phyloP scores from a whole-genome alignment of 2,329 filamentous ascomycete genomes.

The Thelonectria blattea region DNA sequence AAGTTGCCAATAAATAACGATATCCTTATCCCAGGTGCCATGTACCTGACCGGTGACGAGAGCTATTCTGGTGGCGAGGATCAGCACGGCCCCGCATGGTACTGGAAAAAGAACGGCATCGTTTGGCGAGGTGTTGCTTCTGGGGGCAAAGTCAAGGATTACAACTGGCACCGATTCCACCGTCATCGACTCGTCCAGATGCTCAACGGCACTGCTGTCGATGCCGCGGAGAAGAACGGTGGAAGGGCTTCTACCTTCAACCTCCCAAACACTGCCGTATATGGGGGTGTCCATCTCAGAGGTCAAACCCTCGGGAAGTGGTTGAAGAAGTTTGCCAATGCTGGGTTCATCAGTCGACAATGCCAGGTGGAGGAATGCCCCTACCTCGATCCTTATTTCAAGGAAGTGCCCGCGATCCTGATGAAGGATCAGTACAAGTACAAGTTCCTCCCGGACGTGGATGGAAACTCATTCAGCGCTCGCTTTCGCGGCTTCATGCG shows the following conservation, averaged over 20 bases:
- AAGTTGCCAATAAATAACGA: slow-evolving; percentile 69
- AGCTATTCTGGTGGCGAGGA: slow-evolving; percentile 63
- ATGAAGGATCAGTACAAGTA: slow-evolving; percentile 58
- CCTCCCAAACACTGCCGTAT: slow-evolving; percentile 50
- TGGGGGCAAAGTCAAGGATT: slow-evolving; percentile 57
- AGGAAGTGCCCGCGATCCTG: slow-evolving; percentile 40
- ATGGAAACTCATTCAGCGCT: slow-evolving; percentile 70
- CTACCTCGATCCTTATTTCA: slow-evolving; percentile 48
- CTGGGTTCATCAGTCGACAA: slow-evolving; percentile 50
- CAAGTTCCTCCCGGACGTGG: slow-evolving; percentile 74
- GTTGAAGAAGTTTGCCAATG: slow-evolving; percentile 48
- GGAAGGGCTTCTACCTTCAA: slow-evolving; percentile 55
- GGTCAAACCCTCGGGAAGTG: slow-evolving; percentile 49
- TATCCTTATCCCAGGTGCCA: slow-evolving; percentile 68
- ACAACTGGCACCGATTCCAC: slow-evolving; percentile 72
- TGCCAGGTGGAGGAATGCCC: slow-evolving; percentile 48
- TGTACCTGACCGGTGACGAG: slow-evolving; percentile 65
- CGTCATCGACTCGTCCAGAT: slow-evolving; percentile 74
- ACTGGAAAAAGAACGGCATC: slow-evolving; percentile 59
- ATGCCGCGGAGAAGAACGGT: slow-evolving; percentile 50
- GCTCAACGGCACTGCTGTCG: slow-evolving; percentile 67
- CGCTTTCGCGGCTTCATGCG: slow-evolving; percentile 69
- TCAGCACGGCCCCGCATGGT: slow-evolving; percentile 62
- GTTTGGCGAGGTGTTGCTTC: slow-evolving; percentile 72
- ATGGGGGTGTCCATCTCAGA: slow-evolving; percentile 47